Percentiles rank a stretch among this genome's conserved stretches.
Evolutionary conservation across 352 stramenopile genomes (phyloP).

Genomic region (Phytophthora sp.): DNA sequence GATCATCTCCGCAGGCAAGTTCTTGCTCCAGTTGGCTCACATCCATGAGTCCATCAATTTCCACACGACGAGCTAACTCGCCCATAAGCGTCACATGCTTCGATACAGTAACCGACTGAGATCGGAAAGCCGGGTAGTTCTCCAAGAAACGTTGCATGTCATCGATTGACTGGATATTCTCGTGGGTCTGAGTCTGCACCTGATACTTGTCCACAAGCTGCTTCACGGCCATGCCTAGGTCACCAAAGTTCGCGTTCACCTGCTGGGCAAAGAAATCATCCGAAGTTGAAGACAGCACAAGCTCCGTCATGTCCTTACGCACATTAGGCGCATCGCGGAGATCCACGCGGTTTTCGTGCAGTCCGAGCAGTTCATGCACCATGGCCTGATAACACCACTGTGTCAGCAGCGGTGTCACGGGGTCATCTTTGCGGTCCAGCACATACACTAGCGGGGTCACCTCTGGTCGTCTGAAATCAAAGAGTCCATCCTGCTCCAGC

Average conservation of each 20-base stretch:
- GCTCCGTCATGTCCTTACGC: conserved; percentile 97
- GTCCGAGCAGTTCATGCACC: conserved; percentile 98
- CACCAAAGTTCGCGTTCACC: conserved; percentile 98
- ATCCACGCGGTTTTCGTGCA: conserved; percentile 98
- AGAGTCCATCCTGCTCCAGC: conserved; percentile 94
- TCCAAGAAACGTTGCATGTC: conserved; percentile 99
- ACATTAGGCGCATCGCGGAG: conserved; percentile 94
- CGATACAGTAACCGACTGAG: conserved; percentile 96
- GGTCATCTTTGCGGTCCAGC: conserved; percentile 98
- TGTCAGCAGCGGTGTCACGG: conserved; percentile 97
- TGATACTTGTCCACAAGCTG: conserved; percentile 93
- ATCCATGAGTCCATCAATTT: conserved; percentile 97
- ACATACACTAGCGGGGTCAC: conserved; percentile 91
- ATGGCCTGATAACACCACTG: conserved; percentile 99
- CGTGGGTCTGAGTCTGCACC: conserved; percentile 80
- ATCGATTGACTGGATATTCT: conserved; percentile 92
- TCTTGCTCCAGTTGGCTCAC: conserved; percentile 97
- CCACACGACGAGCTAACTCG: conserved; percentile 97
- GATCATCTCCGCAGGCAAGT: conserved; percentile 86
- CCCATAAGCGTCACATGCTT: conserved; percentile 99
- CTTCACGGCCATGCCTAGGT: conserved; percentile 96
- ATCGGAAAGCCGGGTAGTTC: conserved; percentile 96
- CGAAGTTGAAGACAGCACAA: conserved; percentile 95
- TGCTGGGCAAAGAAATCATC: conserved; percentile 98
- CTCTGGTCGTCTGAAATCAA: conserved; percentile 95